A percentile compares a stretch with the other conserved stretches of the same genome.
These are phyloP conservation scores for Euphorbia lathyris DNA, from an alignment of 345 rosid species.

Conservation along the genomic window DNA sequence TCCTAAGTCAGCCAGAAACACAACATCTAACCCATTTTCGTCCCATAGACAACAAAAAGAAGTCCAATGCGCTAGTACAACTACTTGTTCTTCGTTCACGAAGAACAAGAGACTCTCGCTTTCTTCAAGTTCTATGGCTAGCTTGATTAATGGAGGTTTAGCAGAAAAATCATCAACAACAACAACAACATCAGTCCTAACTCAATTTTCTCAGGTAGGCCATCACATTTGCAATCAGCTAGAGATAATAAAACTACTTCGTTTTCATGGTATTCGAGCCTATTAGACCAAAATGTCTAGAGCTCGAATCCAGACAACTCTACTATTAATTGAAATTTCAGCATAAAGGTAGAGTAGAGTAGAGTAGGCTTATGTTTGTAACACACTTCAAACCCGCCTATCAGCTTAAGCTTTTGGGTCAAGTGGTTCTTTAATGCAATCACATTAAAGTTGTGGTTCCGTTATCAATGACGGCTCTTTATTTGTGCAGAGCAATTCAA, in stretches of 20 bases:
- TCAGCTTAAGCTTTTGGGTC: too few species aligned
- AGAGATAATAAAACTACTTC: too few species aligned
- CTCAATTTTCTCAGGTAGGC: slow-evolving; percentile 16
- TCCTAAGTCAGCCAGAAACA: slow-evolving; percentile 9
- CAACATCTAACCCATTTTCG: not conserved
- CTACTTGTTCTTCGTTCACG: not conserved
- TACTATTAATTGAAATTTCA: too few species aligned
- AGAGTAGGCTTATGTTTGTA: too few species aligned
- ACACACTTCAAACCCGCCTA: too few species aligned
- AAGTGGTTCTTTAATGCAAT: too few species aligned
- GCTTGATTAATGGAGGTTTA: too few species aligned
- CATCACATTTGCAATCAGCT: too few species aligned
- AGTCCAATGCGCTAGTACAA: not conserved
- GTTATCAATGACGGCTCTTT: not conserved
- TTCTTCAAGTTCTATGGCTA: not conserved
- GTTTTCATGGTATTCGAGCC: too few species aligned
- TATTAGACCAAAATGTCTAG: too few species aligned
- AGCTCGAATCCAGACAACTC: too few species aligned
- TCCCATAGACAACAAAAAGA: not conserved
- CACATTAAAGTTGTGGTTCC: not conserved
- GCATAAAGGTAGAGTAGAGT: too few species aligned
- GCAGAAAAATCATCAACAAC: not conserved
- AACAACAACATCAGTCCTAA: slow-evolving; percentile 1
- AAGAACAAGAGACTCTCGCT: slow-evolving; percentile 3
- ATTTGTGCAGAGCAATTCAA: slow-evolving; percentile 16